A percentile compares a stretch with the other conserved stretches of the same genome.
Conservation (phyloP, 2,329 filamentous ascomycete species). For the Orbilia oligospora region DNA sequence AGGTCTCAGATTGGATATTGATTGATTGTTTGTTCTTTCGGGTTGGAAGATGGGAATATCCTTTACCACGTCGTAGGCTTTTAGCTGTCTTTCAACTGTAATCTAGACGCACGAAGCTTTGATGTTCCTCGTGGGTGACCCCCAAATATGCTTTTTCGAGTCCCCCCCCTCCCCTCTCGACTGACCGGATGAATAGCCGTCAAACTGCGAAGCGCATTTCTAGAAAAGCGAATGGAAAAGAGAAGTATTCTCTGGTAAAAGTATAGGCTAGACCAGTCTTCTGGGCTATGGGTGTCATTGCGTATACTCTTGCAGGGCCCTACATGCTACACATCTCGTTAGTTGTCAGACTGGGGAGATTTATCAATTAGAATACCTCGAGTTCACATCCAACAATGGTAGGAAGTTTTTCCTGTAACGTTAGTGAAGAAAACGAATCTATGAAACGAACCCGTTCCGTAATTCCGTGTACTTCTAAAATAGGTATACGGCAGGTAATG, state of each 20-base stretch:
- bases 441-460: constrained; percentile 55
- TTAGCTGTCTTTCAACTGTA: constrained; percentile 22
- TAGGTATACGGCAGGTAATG: constrained; percentile 18
- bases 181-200: constrained; percentile 57
- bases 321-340: neutral
- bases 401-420: constrained; percentile 24
- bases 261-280: constrained; percentile 19
- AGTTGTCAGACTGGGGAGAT: constrained; percentile 17
- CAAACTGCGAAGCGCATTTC: constrained; percentile 46
- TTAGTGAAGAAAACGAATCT: constrained; percentile 25
- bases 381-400: constrained; percentile 5
- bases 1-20: constrained; percentile 37
- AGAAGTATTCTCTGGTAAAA: constrained; percentile 13
- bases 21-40: constrained; percentile 40
- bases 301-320: constrained; percentile 41
- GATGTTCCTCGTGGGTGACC: constrained; percentile 51
- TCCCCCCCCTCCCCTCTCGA: constrained; percentile 14
- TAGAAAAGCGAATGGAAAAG: constrained; percentile 55
- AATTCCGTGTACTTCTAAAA: constrained; percentile 53
- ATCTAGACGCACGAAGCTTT: constrained; percentile 25
- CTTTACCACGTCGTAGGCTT: neutral
- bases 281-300: constrained; percentile 40
- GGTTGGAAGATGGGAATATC: constrained; percentile 8
- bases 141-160: constrained; percentile 36
- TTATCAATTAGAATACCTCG: neutral